phyloP scores from a whole-genome alignment of 257 asterid genomes.

The Mitragyna speciosa region DNA sequence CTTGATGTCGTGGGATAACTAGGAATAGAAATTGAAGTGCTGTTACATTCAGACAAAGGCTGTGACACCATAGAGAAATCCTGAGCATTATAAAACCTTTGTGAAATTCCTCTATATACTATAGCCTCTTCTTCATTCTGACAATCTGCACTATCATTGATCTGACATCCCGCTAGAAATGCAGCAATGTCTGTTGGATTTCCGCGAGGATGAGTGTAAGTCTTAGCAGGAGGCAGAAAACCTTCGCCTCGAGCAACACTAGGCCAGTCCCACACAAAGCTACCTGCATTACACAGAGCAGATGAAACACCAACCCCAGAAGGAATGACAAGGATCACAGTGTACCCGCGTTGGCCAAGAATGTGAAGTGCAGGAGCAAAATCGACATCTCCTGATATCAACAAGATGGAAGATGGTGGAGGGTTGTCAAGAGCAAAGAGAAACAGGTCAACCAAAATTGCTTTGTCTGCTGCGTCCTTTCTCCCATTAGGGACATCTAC shows the following conservation, averaged over 20 bases:
- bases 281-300: conserved; percentile 82
- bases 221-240: conserved; percentile 59
- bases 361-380: conserved; percentile 94
- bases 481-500: conserved; percentile 87
- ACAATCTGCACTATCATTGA: conserved; percentile 40
- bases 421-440: conserved; percentile 91
- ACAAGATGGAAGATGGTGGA: conserved; percentile 89
- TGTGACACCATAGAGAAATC: conserved; percentile 53
- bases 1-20: conserved; percentile 37
- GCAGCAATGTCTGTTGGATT: conserved; percentile 40
- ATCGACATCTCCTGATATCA: conserved; percentile 96
- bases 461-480: conserved; percentile 96
- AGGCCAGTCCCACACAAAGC: conserved; percentile 92
- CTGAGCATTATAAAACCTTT: conserved; percentile 31
- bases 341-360: conserved; percentile 93
- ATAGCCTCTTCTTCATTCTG: conserved; percentile 80
- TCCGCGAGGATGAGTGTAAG: conserved; percentile 33
- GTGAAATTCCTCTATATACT: conserved; percentile 59
- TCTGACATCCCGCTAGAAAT: conserved; percentile 39
- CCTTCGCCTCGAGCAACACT: conserved; percentile 89
- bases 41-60: conserved; percentile 47
- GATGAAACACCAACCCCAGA: conserved; percentile 68
- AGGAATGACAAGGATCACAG: conserved; percentile 77
- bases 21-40: conserved; percentile 35
- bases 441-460: conserved; percentile 91